Percentiles rank a stretch among this genome's conserved stretches.
These are phyloP conservation scores for Stachybotrys chlorohalonatus DNA, from an alignment of 2,329 filamentous ascomycete genomes.

Conservation along the genomic window DNA sequence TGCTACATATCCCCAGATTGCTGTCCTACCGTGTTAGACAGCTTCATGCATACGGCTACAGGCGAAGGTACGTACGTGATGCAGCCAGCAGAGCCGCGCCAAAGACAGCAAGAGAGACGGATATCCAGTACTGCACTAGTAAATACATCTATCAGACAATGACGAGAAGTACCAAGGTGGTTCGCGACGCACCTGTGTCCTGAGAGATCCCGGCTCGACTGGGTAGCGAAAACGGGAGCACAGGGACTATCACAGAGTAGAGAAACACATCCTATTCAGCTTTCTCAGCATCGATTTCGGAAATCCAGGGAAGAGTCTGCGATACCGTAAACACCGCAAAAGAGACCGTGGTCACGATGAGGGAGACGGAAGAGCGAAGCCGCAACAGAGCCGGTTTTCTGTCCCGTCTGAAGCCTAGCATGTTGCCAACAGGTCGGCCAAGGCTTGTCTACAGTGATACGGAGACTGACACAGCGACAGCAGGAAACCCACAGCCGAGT, in stretches of 20 bases:
- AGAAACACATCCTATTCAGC: conserved; percentile 22
- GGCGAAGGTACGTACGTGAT: conserved; percentile 16
- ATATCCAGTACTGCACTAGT: conserved; percentile 24
- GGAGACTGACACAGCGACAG: background rate
- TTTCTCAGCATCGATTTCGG: background rate
- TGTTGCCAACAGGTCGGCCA: background rate
- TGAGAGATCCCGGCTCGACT: background rate
- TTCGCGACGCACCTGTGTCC: background rate
- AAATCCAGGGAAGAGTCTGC: background rate
- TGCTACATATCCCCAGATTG: conserved; percentile 25
- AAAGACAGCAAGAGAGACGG: conserved; percentile 23
- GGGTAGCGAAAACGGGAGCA: conserved; percentile 20
- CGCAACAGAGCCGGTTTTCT: conserved; percentile 18
- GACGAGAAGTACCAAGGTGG: background rate
- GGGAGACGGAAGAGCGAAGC: conserved; percentile 19
- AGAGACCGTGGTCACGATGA: conserved; percentile 21
- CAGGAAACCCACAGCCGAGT: too few species aligned
- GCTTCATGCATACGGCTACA: background rate
- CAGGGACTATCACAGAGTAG: conserved; percentile 23
- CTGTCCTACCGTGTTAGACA: conserved; percentile 7
- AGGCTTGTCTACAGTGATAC: background rate
- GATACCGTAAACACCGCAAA: conserved; percentile 25
- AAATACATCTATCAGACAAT: background rate
- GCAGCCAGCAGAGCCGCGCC: conserved; percentile 19
- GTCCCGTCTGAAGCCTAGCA: background rate